Evolutionary conservation across 306 rosid genomes (phyloP), one percentile per base, ranked within the genome.

Genomic region (Rosa persica): DNA sequence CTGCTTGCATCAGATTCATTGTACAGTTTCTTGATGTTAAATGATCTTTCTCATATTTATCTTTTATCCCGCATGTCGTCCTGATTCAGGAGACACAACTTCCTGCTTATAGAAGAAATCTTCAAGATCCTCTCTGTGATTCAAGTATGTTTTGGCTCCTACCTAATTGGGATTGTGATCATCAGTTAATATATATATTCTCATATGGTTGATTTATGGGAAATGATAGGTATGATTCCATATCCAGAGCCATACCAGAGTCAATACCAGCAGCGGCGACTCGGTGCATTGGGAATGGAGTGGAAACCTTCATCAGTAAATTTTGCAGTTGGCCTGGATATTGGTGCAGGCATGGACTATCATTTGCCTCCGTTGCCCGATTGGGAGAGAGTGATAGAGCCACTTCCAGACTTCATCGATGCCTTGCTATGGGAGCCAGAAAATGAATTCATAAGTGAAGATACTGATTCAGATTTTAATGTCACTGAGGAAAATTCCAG

Each of bases 191-290:
- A 65, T 42, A 60, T 36, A 44, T 75, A 27, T 78, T 87, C 51
- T 83, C 67, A 83, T 81, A 75, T 62, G 42, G 61, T 55, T 27
- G 46, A 54, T 76, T 81, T 48, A 19, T 83, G 44, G 78, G 60
- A 65, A 72, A 80, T 65, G 47, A 81, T 81, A 93, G 97, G 91
- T 83, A 87, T 93, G 98, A 77, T 91, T 82, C 98, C 98, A 64
- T 93, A 93, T 81, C 90, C 94, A 13, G 97, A 93, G 80, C 97
- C 98, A 68, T 93, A 93, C 78, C 98, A 93, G 89, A 89, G 90
- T 76, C 88, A 79, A 70, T 93, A 85, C 81, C 98, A 91, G 84
- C 88, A 67, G 74, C 94, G 94, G 17, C 94, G 98, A 39, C 97
- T 91, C 9, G 97, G 98, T 76, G 89, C 92, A 44, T 86, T 93